Evolutionary conservation across 768 basidiomycete species (phyloP), one percentile per base, ranked within the genome.

Genomic region (Macrolepiota fuliginosa): DNA sequence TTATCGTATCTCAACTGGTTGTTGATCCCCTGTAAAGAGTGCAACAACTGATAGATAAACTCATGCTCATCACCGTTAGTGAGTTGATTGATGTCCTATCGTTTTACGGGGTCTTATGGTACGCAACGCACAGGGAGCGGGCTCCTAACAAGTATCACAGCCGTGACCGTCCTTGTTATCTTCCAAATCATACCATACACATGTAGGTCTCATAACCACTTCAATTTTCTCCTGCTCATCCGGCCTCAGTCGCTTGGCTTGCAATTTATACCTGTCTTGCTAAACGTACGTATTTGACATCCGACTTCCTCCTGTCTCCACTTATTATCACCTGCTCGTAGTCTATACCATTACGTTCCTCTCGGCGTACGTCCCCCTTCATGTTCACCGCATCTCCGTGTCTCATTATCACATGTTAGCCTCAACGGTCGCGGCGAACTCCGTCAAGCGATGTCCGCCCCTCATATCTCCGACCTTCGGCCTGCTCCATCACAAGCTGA

Each of bases 181-280:
- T 49, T 49, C 47, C 47, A 49, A 49, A 12, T 49, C 22, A 49
- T 27, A 49, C 12, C 47, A 5, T 27, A 25, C 10, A 49, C 47
- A 3, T 49, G 47, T 49, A 27, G 19, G 47, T 45, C 47, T 25
- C 47, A 27, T 25, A 45, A 2, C 4, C 22, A 27, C 12, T 49
- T 22, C 47, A 25, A 10, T 49, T 4, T 12, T 27, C 25, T 27
- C 22, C 19, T 22, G 13, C 22, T 49, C 47, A 49, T 7, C 24
- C 4, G 12, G 9, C 13, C 19, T 25, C 13, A 49, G 47, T 49
- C 24, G 47, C 47, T 11, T 42, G 54, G 35, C 55, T 56, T n/a
- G 55, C 55, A 15, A 40, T 56, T n/a, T 56, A 56, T 37, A 56
- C 39, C 25, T 56, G 55, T 12, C 55, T 56, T 22, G 55, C 55